phyloP scores from a whole-genome alignment of 805 yeast genomes.

The Starmerella bombi region DNA sequence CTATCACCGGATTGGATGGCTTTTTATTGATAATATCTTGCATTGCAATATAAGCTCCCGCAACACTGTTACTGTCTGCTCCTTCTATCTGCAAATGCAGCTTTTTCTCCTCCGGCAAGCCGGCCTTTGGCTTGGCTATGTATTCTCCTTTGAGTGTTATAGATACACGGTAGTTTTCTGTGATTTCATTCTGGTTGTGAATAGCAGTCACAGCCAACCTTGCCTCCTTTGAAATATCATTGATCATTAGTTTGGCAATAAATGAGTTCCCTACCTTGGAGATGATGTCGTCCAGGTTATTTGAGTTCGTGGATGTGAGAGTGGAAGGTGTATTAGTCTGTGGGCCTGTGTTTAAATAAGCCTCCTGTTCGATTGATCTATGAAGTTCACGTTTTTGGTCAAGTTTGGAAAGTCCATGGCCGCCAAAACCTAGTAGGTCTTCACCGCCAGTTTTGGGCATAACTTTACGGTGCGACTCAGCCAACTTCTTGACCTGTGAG shows the following conservation, averaged over 20 bases:
- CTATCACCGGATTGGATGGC: not conserved
- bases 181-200: slow-evolving; percentile 9
- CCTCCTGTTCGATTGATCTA: slow-evolving; percentile 39
- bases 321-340: not conserved
- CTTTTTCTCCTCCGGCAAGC: slow-evolving; percentile 31
- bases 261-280: slow-evolving; percentile 23
- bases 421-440: slow-evolving; percentile 65
- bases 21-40: slow-evolving; percentile 1
- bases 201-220: slow-evolving; percentile 22
- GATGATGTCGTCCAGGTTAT: not conserved
- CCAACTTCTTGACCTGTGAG: slow-evolving; percentile 42
- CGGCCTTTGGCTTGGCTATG: slow-evolving; percentile 41
- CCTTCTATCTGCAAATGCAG: slow-evolving; percentile 71
- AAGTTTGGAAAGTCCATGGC: slow-evolving; percentile 73
- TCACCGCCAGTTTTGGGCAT: not conserved
- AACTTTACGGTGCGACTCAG: slow-evolving; percentile 34
- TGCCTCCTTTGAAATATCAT: slow-evolving; percentile 58
- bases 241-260: slow-evolving; percentile 60
- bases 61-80: slow-evolving; percentile 42
- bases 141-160: slow-evolving; percentile 72
- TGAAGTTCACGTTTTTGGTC: slow-evolving; percentile 40
- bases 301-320: not conserved
- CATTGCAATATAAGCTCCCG: slow-evolving; percentile 14
- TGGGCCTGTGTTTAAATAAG: not conserved
- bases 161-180: slow-evolving; percentile 36